Base-by-base conservation (phyloP, 441 rosid genomes). In the Pelargonium fulgidum region DNA sequence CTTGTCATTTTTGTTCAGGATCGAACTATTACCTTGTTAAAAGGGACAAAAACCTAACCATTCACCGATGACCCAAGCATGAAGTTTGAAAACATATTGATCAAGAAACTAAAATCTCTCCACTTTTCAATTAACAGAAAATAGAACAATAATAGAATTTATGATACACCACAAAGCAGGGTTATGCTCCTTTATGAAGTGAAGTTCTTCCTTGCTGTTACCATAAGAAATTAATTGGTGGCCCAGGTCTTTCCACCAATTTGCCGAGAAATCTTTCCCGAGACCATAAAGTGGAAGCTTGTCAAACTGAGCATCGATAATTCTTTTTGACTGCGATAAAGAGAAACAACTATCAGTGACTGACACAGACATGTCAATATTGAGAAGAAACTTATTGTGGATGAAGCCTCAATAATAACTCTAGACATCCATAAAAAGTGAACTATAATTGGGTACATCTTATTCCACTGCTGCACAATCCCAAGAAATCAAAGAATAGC, bases 231-330 rank as follows among this genome's bases (percentile, higher is more conserved):
- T 77, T 68, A 82, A 81, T 54, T 77, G 85, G 68, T 73, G 45
- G 17, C 80, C 85, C 67, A 84, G 68, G 62, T 77, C 67, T 78
- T 84, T 84, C 87, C 87, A 84, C 87, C 87, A 84, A 54, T 77
- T 76, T 70, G 85, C 68, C 6, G 80, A 62, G 65, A 78, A 67
- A 48, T 76, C 76, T 78, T 79, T 80, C 71, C 85, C 87, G 45
- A 77, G 87, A 71, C 87, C 87, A 72, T 84, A 85, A 71, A 84
- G 80, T 12, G 82, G 84, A 68, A 84, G 84, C 80, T 78, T 76
- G 79, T 84, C 82, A 72, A 84, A 81, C 33, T 77, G 78, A 69
- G 75, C 70, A 58, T 80, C 83, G 72, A 78, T 20, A 65, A 84
- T 77, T 54, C 64, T 81, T 69, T 81, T 84, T 24, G 82, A 75